Percentiles rank a stretch among this genome's conserved stretches.
These are phyloP conservation scores for Boletellus deceptivus DNA, from an alignment of 1,284 basidiomycete genomes.

Conservation along the genomic window DNA sequence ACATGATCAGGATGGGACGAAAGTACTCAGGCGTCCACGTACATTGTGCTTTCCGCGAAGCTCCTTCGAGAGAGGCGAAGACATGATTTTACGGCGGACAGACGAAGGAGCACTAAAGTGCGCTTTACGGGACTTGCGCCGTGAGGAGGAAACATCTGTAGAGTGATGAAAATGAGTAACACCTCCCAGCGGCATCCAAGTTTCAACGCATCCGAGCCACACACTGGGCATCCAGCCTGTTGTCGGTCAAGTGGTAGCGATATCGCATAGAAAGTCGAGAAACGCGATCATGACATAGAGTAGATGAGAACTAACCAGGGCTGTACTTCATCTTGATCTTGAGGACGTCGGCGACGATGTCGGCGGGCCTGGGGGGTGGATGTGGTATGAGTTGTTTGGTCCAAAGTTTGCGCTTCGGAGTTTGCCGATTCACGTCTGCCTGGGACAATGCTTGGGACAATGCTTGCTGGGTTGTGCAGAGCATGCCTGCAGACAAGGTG, in stretches of 20 bases:
- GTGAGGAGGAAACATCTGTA: slow-evolving; percentile 80
- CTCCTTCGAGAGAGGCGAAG: slow-evolving; percentile 93
- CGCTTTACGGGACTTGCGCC: slow-evolving; percentile 96
- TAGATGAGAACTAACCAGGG: slow-evolving; percentile 56
- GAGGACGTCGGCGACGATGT: slow-evolving; percentile 48
- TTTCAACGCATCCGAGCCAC: slow-evolving; percentile 43
- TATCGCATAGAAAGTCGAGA: slow-evolving; percentile 20
- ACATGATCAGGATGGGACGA: neutral
- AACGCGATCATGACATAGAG: neutral
- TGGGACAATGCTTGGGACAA: no score
- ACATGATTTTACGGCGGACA: slow-evolving; percentile 97
- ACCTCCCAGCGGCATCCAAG: slow-evolving; percentile 7
- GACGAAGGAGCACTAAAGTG: slow-evolving; percentile 94
- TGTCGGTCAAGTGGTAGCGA: slow-evolving; percentile 21
- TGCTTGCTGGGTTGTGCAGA: neutral
- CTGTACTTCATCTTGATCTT: slow-evolving; percentile 80
- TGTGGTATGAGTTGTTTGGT: slow-evolving; percentile 31
- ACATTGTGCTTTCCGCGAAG: slow-evolving; percentile 92
- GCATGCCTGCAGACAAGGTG: slow-evolving; percentile 44
- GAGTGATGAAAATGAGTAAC: slow-evolving; percentile 26
- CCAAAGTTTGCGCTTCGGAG: slow-evolving; percentile 32
- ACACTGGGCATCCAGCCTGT: slow-evolving; percentile 53
- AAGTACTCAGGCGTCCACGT: slow-evolving; percentile 36
- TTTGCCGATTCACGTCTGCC: slow-evolving; percentile 22
- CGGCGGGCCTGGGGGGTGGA: slow-evolving; percentile 18